Percentiles rank a stretch among this genome's conserved stretches.
Conservation (phyloP, 2,329 filamentous ascomycete species). For the Colletotrichum noveboracense region DNA sequence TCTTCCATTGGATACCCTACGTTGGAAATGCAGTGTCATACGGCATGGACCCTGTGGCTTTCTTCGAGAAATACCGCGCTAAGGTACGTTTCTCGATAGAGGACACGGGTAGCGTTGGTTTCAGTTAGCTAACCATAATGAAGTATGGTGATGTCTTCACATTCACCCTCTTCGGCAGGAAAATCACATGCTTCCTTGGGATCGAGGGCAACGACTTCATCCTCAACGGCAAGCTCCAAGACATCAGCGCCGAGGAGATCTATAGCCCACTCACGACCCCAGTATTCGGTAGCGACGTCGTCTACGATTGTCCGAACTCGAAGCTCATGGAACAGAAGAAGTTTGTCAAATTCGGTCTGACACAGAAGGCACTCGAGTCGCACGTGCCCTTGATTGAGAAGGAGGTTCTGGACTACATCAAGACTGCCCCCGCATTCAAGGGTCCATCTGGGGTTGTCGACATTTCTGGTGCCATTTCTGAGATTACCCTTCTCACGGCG, state of each 20-base stretch:
- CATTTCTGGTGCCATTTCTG: conserved; percentile 77
- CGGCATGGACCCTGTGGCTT: conserved; percentile 90
- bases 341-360: conserved; percentile 85
- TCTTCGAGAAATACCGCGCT: conserved; percentile 77
- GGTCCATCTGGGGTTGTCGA: conserved; percentile 72
- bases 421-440: conserved; percentile 65
- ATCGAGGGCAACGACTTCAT: conserved; percentile 89
- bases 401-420: conserved; percentile 77
- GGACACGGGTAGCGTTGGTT: not conserved
- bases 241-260: conserved; percentile 89
- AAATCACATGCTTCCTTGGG: conserved; percentile 85
- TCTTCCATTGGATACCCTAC: conserved; percentile 83
- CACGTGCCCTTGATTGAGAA: conserved; percentile 81
- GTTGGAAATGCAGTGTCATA: conserved; percentile 92
- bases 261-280: conserved; percentile 78
- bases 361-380: conserved; percentile 72
- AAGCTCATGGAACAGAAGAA: conserved; percentile 98
- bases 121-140: not conserved
- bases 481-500: conserved; percentile 89
- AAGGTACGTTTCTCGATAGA: conserved; percentile 36
- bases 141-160: conserved; percentile 91
- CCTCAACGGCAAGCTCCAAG: conserved; percentile 87
- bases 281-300: conserved; percentile 83
- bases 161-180: conserved; percentile 86
- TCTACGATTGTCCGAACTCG: conserved; percentile 89